A percentile compares a stretch with the other conserved stretches of the same genome.
Evolutionary conservation across 805 yeast genomes (phyloP).

Genomic region (Ogataea nakhonphanomensis): DNA sequence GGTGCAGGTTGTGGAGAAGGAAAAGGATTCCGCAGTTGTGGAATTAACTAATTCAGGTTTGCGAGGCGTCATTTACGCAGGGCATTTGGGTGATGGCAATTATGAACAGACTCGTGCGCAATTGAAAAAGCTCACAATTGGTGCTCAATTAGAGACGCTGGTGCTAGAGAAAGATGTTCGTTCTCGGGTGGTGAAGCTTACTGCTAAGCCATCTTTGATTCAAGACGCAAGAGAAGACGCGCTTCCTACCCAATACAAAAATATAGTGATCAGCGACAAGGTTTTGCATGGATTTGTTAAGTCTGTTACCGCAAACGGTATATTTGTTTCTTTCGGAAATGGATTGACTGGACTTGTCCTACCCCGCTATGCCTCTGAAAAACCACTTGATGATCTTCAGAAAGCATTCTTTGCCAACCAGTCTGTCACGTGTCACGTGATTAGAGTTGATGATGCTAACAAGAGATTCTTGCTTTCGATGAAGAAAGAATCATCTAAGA

Average conservation of each 20-base stretch:
- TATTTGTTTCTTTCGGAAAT: constrained; percentile 79
- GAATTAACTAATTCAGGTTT: constrained; percentile 51
- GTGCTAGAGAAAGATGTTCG: constrained; percentile 64
- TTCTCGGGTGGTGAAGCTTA: constrained; percentile 56
- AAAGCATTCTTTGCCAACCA: constrained; percentile 60
- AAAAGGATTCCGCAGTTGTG: constrained; percentile 67
- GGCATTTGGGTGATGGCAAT: constrained; percentile 76
- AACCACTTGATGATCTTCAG: constrained; percentile 49
- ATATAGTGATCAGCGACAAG: constrained; percentile 47
- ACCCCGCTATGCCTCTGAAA: constrained; percentile 63
- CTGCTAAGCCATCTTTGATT: constrained; percentile 65
- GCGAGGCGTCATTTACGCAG: constrained; percentile 69
- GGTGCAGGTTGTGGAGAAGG: constrained; percentile 67
- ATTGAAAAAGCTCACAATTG: constrained; percentile 60
- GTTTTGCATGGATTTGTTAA: constrained; percentile 70
- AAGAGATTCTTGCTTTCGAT: constrained; percentile 69
- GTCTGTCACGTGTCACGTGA: constrained; percentile 65
- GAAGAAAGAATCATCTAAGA: constrained; percentile 31
- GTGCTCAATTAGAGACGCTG: constrained; percentile 55
- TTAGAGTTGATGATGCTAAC: constrained; percentile 64
- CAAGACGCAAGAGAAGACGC: constrained; percentile 51
- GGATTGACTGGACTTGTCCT: constrained; percentile 79
- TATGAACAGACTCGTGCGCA: constrained; percentile 67
- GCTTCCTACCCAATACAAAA: constrained; percentile 60
- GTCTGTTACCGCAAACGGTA: constrained; percentile 74